Conservation (phyloP, 2,329 filamentous ascomycete genomes). For the Cercospora zeae-maydis region DNA sequence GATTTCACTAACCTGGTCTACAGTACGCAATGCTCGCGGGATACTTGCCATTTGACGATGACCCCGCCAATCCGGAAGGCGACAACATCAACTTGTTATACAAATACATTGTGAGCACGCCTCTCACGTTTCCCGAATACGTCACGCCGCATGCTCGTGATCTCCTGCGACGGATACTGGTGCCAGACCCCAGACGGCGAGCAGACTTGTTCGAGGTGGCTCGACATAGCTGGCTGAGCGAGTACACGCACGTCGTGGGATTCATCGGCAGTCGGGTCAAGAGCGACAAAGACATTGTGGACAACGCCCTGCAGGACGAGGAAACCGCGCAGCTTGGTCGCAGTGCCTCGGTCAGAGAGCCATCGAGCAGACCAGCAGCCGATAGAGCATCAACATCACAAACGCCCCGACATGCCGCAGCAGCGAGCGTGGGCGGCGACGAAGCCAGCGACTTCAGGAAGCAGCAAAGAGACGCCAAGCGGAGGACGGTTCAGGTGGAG, state of each 20-base stretch:
- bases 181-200: constrained; percentile 89
- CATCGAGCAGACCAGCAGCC: constrained; percentile 51
- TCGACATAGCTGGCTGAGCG: constrained; percentile 94
- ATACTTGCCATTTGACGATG: constrained; percentile 96
- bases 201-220: constrained; percentile 97
- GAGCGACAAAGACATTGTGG: constrained; percentile 77
- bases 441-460: constrained; percentile 38
- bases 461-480: constrained; percentile 74
- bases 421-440: constrained; percentile 24
- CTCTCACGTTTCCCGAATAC: constrained; percentile 96
- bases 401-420: constrained; percentile 21
- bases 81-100: constrained; percentile 99
- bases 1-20: constrained; percentile 16
- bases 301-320: constrained; percentile 59
- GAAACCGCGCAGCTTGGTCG: constrained; percentile 67
- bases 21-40: constrained; percentile 98
- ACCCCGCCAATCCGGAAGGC: constrained; percentile 95
- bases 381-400: constrained; percentile 18
- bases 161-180: constrained; percentile 84
- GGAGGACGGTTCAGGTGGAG: constrained; percentile 93
- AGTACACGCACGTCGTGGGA: constrained; percentile 93
- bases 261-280: constrained; percentile 97
- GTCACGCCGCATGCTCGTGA: constrained; percentile 95
- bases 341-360: constrained; percentile 88
- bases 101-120: constrained; percentile 98